Base-by-base conservation (phyloP, 2,329 filamentous ascomycete species). In the Sclerotinia borealis region DNA sequence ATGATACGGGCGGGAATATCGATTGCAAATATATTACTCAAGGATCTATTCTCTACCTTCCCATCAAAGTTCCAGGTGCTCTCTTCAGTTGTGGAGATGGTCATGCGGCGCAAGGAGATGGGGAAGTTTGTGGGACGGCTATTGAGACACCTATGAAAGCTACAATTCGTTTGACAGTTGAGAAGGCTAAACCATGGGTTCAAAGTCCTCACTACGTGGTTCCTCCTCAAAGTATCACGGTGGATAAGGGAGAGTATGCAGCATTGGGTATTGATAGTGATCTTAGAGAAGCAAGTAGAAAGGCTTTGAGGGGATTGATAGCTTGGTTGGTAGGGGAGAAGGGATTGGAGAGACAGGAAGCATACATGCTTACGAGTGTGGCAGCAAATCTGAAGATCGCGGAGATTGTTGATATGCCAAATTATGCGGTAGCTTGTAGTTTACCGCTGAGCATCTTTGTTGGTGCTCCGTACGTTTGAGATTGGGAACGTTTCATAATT, bases 91-190 rank as follows among this genome's bases (percentile, higher is more conserved):
- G 80, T 65, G 81, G 81, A 41, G 81, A 84, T 68, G 81, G 80
- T 0, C 81, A 84, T 69, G 80, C 80, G 3, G 80, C 80, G 0
- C 81, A 84, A 68, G 81, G 81, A 3, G 80, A 83, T 64, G 81
- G 81, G 4, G 81, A 83, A 67, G 79, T 83, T 27, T 83, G 81
- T 66, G 81, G 82, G 7, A 82, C 80, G n/a, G 82, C 82, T 8
- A 81, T 84, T 67, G 82, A 84, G 74, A 83, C 81, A 31, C 77
- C 80, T 1, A 79, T 82, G 73, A 77, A 74, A 63, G 81, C 80
- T 0, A 77, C 76, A 0, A 68, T 84, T 39, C 76, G 78, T n/a
- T 75, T 84, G 41, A 79, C 77, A 3, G 73, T 83, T 8, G 75
- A 79, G 63, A 81, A 80, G 70, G 74, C 75, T 56, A 79, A 77